Base-by-base conservation (phyloP, 1,284 basidiomycete genomes). In the Austroboletus olivaceoglutinosus region DNA sequence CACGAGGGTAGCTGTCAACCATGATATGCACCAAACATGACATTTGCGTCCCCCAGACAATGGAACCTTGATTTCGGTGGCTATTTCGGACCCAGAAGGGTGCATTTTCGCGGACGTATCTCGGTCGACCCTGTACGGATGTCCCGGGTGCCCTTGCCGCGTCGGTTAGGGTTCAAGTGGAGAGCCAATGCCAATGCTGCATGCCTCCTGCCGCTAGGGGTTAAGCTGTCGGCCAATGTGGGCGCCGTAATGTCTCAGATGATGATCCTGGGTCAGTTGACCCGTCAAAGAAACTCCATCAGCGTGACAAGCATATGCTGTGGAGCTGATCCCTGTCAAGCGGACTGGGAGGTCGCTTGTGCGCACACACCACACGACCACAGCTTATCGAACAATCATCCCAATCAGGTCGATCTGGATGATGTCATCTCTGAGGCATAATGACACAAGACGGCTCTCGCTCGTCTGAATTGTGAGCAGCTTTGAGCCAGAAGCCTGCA, bases 1-100 rank as follows among this genome's bases (percentile, higher is more conserved):
- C 45, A 65, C 49, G 51, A 39, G 46, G 48, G 51, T 40, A 39
- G 11, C 22, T 52, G 52, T 49, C 50, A 47, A 52, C 37, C 25
- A 21, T 39, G 42, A 38, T 42, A 36, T 33, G 15, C 36, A 53
- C 54, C 31, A 50, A 41, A 44, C 40, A 50, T 23, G 48, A 46
- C 48, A 50, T 45, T 51, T 52, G 47, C 53, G 21, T 36, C 16
- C 36, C 15, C 29, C 48, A 29, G 34, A 45, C 31, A 49, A 44
- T 44, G 41, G 57, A 43, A 16, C 25, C 33, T 21, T 18, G 13
- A 30, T 22, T 18, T 27, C 23, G 29, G 49, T 36, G 42, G 37
- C 15, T 34, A 41, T 48, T 50, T 54, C 41, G 27, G 45, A 40
- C 23, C 37, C 41, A 31, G 53, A 53, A 25, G 34, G 18, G 19